A percentile compares a stretch with the other conserved stretches of the same genome.
phyloP scores from a whole-genome alignment of 2,329 filamentous ascomycete genomes.

The Scedosporium boydii region DNA sequence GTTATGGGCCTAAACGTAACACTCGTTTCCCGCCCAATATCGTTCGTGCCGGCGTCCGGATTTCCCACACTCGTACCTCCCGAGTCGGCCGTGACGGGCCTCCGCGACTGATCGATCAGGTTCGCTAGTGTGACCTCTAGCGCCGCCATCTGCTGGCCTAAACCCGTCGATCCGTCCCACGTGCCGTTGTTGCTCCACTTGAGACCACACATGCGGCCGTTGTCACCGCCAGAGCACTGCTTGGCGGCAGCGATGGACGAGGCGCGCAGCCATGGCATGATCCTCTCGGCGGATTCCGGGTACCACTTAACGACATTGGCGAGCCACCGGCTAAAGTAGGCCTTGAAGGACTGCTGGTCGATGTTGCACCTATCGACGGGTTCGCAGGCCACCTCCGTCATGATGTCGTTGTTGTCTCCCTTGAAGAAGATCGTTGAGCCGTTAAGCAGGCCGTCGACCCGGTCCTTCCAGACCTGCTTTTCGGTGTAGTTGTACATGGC shows the following conservation, averaged over 20 bases:
- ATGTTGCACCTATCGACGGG: conserved; percentile 49
- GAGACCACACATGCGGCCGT: conserved; percentile 49
- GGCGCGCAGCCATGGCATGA: conserved; percentile 43
- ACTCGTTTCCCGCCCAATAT: conserved; percentile 28
- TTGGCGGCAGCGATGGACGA: conserved; percentile 48
- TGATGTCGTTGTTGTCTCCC: conserved; percentile 40
- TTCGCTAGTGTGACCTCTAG: conserved; percentile 56
- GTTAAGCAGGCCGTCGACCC: conserved; percentile 46
- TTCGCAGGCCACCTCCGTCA: conserved; percentile 60
- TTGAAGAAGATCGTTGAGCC: conserved; percentile 46
- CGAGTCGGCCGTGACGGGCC: conserved; percentile 36
- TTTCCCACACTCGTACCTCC: conserved; percentile 49
- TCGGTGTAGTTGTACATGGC: conserved; percentile 58
- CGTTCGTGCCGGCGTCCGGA: conserved; percentile 34
- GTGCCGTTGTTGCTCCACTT: conserved; percentile 44
- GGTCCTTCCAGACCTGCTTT: conserved; percentile 44
- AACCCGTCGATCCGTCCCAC: conserved; percentile 51
- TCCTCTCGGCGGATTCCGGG: conserved; percentile 42
- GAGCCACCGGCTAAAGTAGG: conserved; percentile 53
- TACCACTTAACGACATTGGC: conserved; percentile 54
- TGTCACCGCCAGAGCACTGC: conserved; percentile 48
- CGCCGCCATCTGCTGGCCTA: conserved; percentile 63
- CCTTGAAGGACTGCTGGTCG: conserved; percentile 56
- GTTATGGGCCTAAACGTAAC: conserved; percentile 26
- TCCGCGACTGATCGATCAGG: conserved; percentile 35